phyloP scores from a whole-genome alignment of 2,329 filamentous ascomycete genomes.

The Colletotrichum incanum region DNA sequence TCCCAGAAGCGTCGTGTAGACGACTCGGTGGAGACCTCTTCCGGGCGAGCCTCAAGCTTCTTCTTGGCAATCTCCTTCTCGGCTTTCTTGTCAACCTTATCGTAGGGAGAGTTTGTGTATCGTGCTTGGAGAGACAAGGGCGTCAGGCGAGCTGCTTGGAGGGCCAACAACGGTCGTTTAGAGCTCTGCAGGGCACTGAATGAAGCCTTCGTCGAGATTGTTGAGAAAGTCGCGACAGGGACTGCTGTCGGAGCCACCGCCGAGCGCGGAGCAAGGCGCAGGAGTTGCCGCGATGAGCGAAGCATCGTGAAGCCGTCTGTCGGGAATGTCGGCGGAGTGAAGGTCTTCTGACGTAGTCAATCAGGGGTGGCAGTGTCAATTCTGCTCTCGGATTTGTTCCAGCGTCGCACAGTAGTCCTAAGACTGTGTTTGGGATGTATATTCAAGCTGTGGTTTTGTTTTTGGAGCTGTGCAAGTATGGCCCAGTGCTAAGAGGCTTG shows the following conservation, averaged over 20 bases:
- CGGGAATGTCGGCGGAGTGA: not conserved
- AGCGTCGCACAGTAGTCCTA: not conserved
- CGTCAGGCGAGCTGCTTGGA: conserved; percentile 11
- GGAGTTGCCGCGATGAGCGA: conserved; percentile 48
- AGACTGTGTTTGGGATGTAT: not conserved
- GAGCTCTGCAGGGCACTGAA: conserved; percentile 18
- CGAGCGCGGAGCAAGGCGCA: conserved; percentile 45
- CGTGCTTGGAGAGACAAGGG: conserved; percentile 30
- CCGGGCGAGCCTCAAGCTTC: conserved; percentile 73
- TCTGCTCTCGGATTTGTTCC: not conserved
- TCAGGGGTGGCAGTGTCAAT: not conserved
- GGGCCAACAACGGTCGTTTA: conserved; percentile 38
- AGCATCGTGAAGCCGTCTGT: conserved; percentile 48
- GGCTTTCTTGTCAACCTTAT: conserved; percentile 66
- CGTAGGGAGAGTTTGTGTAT: conserved; percentile 48
- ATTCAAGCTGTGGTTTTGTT: not conserved
- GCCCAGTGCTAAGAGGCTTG: not conserved
- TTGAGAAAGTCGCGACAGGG: not conserved
- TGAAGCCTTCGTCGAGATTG: conserved; percentile 22
- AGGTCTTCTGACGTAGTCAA: not conserved
- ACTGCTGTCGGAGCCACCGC: not conserved
- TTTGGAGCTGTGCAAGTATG: not conserved
- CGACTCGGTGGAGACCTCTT: conserved; percentile 73
- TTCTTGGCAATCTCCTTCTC: conserved; percentile 70
- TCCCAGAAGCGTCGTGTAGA: conserved; percentile 67